These are phyloP conservation scores for Neurospora sp. DNA, from an alignment of 2,329 filamentous ascomycete species.

Conservation along the genomic window DNA sequence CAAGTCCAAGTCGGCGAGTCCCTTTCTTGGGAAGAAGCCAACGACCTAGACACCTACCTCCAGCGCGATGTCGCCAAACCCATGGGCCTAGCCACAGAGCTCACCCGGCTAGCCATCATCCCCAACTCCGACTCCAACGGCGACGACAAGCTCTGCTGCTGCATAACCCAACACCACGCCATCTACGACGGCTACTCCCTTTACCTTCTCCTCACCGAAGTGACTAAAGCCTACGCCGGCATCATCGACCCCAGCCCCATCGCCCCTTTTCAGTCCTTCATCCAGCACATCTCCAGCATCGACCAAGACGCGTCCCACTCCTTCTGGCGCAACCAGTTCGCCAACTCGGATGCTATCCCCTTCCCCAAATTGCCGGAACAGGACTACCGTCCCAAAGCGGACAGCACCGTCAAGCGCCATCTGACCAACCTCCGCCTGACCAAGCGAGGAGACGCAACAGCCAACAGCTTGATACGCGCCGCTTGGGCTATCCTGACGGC, in stretches of 20 bases:
- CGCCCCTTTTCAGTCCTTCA: conserved; percentile 14
- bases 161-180: conserved; percentile 29
- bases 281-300: conserved; percentile 9
- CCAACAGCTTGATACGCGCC: conserved; percentile 23
- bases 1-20: conserved; percentile 11
- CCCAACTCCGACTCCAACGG: too few relatives aligned
- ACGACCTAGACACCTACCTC: neutral
- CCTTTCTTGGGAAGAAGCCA: conserved; percentile 14
- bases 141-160: neutral
- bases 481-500: conserved; percentile 30
- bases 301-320: conserved; percentile 23
- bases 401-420: too few relatives aligned
- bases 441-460: conserved; percentile 12
- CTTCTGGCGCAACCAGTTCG: conserved; percentile 36
- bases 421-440: conserved; percentile 24
- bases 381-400: too few relatives aligned
- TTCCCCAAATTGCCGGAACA: too few relatives aligned
- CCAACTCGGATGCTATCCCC: conserved; percentile 33
- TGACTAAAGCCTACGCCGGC: neutral
- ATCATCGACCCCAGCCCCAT: conserved; percentile 12
- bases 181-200: conserved; percentile 42
- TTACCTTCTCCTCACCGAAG: conserved; percentile 13
- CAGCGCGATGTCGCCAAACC: conserved; percentile 4
- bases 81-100: conserved; percentile 4
- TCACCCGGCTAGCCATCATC: conserved; percentile 13